Evolutionary conservation across 768 basidiomycete genomes (phyloP).

Genomic region (Lentinula sp.): DNA sequence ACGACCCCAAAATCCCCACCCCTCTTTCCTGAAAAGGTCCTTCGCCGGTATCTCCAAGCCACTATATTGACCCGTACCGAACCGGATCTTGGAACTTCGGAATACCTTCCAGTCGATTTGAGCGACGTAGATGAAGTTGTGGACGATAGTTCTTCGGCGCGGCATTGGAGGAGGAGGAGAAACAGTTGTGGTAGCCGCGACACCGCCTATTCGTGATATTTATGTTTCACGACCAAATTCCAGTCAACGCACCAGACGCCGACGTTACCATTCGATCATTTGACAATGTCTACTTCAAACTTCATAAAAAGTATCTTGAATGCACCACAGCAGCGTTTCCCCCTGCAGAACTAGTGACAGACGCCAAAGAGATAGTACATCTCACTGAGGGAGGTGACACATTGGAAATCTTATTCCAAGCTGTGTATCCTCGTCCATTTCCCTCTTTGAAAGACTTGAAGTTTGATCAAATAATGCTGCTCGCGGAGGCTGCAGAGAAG

Average conservation of each 20-base stretch:
- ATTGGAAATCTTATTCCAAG: conserved; percentile 4
- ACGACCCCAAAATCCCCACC: conserved; percentile 16
- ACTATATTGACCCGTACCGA: conserved; percentile 15
- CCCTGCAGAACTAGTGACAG: neutral
- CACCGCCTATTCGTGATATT: neutral
- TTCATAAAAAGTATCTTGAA: neutral
- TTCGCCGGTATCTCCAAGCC: conserved; percentile 18
- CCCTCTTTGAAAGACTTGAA: neutral
- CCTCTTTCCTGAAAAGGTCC: conserved; percentile 20
- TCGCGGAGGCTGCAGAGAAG: conserved; percentile 7
- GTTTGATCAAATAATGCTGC: neutral
- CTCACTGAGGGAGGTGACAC: neutral
- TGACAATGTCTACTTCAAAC: neutral
- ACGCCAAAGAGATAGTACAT: neutral
- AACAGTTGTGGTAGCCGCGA: neutral
- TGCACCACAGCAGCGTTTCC: neutral
- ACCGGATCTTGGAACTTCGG: conserved; percentile 22
- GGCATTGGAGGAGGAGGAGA: neutral
- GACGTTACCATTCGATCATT: neutral
- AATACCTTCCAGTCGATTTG: conserved; percentile 27
- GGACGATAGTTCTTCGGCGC: neutral
- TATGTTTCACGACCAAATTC: neutral
- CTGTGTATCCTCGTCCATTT: neutral
- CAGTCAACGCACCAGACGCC: neutral
- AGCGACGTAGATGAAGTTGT: conserved; percentile 14